Evolutionary conservation across 768 basidiomycete genomes (phyloP), one percentile per base, ranked within the genome.

Genomic region (Calocybe cyanea): DNA sequence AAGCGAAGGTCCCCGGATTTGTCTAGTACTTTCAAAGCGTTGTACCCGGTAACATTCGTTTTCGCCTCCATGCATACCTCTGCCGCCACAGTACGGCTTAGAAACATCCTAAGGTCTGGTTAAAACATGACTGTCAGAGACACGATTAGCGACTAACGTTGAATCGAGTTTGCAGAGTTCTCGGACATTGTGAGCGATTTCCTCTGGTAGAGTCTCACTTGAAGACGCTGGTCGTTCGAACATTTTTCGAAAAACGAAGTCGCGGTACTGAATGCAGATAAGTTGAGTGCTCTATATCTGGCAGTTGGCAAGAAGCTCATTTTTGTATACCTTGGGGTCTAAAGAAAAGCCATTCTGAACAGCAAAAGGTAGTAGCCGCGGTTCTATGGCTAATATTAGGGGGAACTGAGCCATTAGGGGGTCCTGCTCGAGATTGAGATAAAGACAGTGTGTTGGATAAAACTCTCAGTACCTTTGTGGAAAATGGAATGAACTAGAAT

Each of bases 211-310:
- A 19, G 71, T 70, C 14, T 81, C 81, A 46, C 71, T 73, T 17
- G 74, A 65, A 18, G 60, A 54, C 1, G 72, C 54, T 14, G 73
- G 71, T 50, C 79, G 77, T 61, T 87, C 85, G 52, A 89, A 89
- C 78, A 89, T 88, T 62, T 87, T 87, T 38, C 87, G 83, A 60
- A 90, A 88, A n/a, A 90, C 81, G 55, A 88, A 90, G 58, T 89
- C 81, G 37, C 86, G 85, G 61, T 89, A 87, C 85, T 89, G 43
- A 15, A 41, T 24, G 11, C 25, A 28, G 11, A 6, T 5, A 11
- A 6, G 25, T 28, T 28, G 25, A n/a, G 50, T 25, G 41, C 17
- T 24, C 15, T 36, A 15, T 34, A n/a, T 21, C 17, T 17, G 10
- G 14, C 11, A 20, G 4, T 9, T n/a, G 21, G 44, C 24, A 2